phyloP scores from a whole-genome alignment of 2,329 filamentous ascomycete genomes.

The Domatiomyces globalis region DNA sequence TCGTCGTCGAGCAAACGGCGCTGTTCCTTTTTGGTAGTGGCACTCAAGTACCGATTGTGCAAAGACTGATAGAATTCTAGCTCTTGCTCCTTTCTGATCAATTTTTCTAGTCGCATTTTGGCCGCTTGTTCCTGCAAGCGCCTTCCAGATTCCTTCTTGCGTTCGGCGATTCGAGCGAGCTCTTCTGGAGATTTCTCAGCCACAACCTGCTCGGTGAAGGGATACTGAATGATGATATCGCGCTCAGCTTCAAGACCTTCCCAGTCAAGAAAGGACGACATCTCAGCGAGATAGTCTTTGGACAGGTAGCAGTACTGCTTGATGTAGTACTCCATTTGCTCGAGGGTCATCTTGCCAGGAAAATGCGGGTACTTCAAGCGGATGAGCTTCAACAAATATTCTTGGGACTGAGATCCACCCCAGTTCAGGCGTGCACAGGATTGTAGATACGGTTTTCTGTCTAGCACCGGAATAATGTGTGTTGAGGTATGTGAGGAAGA shows the following conservation, averaged over 20 bases:
- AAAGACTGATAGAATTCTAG: slow-evolving; percentile 85
- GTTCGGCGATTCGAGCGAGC: slow-evolving; percentile 74
- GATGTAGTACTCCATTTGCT: slow-evolving; percentile 77
- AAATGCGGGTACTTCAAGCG: slow-evolving; percentile 77
- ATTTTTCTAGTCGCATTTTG: slow-evolving; percentile 89
- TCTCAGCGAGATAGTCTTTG: slow-evolving; percentile 64
- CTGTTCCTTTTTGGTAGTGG: slow-evolving; percentile 77
- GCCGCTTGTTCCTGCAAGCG: slow-evolving; percentile 89
- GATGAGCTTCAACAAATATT: slow-evolving; percentile 82
- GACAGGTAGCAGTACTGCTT: slow-evolving; percentile 83
- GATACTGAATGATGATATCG: slow-evolving; percentile 80
- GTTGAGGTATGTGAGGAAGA: slow-evolving; percentile 89
- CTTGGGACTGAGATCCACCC: slow-evolving; percentile 79
- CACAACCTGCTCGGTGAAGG: slow-evolving; percentile 80
- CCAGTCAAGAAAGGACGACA: slow-evolving; percentile 72
- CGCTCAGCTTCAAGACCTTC: slow-evolving; percentile 69
- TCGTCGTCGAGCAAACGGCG: slow-evolving; percentile 74
- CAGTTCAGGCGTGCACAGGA: slow-evolving; percentile 86
- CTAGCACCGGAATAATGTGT: slow-evolving; percentile 83
- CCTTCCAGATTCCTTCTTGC: slow-evolving; percentile 85
- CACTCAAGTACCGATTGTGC: slow-evolving; percentile 47
- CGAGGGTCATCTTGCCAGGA: slow-evolving; percentile 68
- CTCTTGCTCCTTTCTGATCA: slow-evolving; percentile 91
- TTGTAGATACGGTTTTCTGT: slow-evolving; percentile 67
- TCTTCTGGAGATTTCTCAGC: slow-evolving; percentile 91